Percentiles rank a stretch among this genome's conserved stretches.
phyloP scores from a whole-genome alignment of 202 grass and related monocot species.

The Schoenoplectus tabernaemontani region DNA sequence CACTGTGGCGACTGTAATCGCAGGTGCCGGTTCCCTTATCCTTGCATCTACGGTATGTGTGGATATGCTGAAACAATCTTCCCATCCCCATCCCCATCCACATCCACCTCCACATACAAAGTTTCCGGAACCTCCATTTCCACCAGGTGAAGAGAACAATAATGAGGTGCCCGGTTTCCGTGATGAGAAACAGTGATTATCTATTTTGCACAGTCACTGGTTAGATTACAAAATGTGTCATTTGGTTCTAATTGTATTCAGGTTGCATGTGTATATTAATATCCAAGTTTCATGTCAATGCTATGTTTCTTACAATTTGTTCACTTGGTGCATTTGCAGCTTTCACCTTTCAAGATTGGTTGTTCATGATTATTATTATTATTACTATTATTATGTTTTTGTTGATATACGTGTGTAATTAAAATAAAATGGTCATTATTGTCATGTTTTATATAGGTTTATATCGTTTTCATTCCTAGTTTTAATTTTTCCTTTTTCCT shows the following conservation, averaged over 20 bases:
- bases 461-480: neutral
- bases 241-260: neutral
- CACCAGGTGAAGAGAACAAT: neutral
- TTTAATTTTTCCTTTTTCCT: neutral
- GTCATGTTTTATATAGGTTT: no score
- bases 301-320: neutral
- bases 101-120: neutral
- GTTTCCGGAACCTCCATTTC: constrained; percentile 4
- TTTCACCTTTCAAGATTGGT: neutral
- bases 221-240: neutral
- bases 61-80: constrained; percentile 4
- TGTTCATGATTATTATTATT: neutral
- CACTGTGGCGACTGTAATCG: constrained; percentile 25
- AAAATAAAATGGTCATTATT: no score
- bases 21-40: neutral
- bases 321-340: neutral
- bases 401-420: neutral
- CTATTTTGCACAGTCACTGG: neutral
- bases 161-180: neutral
- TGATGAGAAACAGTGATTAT: no score
- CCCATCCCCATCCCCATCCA: neutral
- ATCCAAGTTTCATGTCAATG: no score
- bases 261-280: neutral
- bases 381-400: no score
- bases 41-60: constrained; percentile 24